A percentile compares a stretch with the other conserved stretches of the same genome.
These are phyloP conservation scores for Silybum marianum DNA, from an alignment of 129 eudicot genomes.

Conservation along the genomic window DNA sequence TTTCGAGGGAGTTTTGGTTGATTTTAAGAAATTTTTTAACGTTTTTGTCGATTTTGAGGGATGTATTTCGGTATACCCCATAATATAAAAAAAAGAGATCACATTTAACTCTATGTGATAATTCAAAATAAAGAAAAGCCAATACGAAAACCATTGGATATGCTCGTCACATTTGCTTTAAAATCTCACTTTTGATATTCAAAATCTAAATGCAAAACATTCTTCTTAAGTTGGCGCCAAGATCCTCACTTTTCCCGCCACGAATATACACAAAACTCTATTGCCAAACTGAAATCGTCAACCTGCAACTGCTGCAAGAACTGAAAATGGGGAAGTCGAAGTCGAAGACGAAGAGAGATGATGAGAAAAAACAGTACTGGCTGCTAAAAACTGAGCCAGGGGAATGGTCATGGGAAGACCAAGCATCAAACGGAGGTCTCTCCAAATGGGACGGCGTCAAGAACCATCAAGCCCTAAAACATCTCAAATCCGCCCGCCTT, in stretches of 20 bases:
- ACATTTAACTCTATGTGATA: too few relatives aligned
- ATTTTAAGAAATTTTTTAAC: too few relatives aligned
- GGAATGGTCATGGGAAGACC: slow-evolving; percentile 97
- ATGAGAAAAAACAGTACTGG: slow-evolving; percentile 49
- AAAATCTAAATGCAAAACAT: background rate
- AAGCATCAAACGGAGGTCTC: slow-evolving; percentile 63
- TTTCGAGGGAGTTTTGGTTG: too few relatives aligned
- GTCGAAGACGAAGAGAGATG: background rate
- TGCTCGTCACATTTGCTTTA: too few relatives aligned
- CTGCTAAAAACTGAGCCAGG: slow-evolving; percentile 85
- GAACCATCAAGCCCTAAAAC: slow-evolving; percentile 83
- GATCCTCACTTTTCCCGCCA: slow-evolving; percentile 43
- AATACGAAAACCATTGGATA: too few relatives aligned
- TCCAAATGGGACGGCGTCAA: slow-evolving; percentile 98
- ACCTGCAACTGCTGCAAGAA: too few relatives aligned
- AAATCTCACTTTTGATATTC: background rate
- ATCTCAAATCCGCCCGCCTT: slow-evolving; percentile 52
- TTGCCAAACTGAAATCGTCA: background rate
- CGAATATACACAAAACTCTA: background rate
- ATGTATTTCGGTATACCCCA: too few relatives aligned
- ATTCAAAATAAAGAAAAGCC: too few relatives aligned
- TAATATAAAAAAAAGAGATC: too few relatives aligned
- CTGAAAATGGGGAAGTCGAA: slow-evolving; percentile 19
- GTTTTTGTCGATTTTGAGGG: too few relatives aligned
- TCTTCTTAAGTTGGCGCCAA: slow-evolving; percentile 36